Evolutionary conservation across 305 asterid genomes (phyloP), one percentile per base, ranked within the genome.

Genomic region (Fraxinus albicans): DNA sequence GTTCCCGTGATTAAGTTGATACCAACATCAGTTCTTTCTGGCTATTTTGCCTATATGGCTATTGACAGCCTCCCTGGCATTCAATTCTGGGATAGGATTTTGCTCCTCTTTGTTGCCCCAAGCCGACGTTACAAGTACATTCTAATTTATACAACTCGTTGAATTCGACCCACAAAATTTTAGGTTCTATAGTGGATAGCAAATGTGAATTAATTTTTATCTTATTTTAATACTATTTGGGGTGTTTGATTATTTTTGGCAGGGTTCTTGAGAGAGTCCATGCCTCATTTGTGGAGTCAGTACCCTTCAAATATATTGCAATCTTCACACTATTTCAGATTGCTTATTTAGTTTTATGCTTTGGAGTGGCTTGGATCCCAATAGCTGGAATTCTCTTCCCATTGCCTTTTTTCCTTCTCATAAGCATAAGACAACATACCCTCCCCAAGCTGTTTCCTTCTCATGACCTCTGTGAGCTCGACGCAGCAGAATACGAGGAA

Each of bases 401-500:
- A 6, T 15, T 81, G 35, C 76, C 63, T 0, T 81, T 81, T 73
- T 75, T 81, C 60, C 19, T 81, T 81, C 80, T 81, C 34, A 73
- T 81, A 73, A 81, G 36, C 63, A 81, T 81, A 74, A 19, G 84
- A 81, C 76, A 81, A 50, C 47, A 81, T 58, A 47, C 58, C 13
- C 84, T 80, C 17, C 83, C 83, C 12, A 80, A 44, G 31, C 6
- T 80, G 13, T 80, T 80, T 73, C 70, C 33, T 2, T 13, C 79
- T 12, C 50, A 72, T 42, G 4, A 72, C 29, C 40, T 80, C 13
- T 29, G 15, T 4, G 73, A 72, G 17, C 38, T 80, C 10, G 83
- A 80, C 13, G 83, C 83, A 40, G 83, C 83, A 12, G 83, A 81
- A 6, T 81, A 81, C 19, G 84, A 81, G 38, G 84, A 81, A 81